phyloP scores from a whole-genome alignment of 495 filamentous ascomycete genomes.

The Astrothelium subdiscretum region DNA sequence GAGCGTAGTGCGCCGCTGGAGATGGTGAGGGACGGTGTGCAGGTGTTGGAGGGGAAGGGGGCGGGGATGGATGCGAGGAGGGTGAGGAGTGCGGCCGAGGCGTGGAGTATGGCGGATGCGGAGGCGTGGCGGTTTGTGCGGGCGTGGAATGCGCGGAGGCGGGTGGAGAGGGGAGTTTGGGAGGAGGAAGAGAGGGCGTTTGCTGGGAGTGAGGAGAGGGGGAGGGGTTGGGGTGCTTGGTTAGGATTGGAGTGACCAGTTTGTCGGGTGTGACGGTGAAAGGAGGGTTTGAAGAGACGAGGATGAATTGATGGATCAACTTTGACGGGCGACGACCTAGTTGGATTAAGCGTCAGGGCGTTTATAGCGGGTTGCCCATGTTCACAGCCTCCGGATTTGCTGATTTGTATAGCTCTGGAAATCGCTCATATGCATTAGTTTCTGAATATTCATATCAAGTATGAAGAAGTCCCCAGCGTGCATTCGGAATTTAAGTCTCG shows the following conservation, averaged over 20 bases:
- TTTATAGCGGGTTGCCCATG: background rate
- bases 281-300: background rate
- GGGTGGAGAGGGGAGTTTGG: constrained; percentile 54
- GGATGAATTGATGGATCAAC: background rate
- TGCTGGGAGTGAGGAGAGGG: constrained; percentile 28
- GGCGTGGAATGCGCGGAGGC: constrained; percentile 51
- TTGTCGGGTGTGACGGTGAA: background rate
- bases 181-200: constrained; percentile 58
- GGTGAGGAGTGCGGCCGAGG: constrained; percentile 58
- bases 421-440: too few species aligned
- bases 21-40: constrained; percentile 28
- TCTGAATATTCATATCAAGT: too few species aligned
- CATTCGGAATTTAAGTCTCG: too few species aligned
- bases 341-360: background rate
- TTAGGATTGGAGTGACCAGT: background rate
- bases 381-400: too few species aligned
- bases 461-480: too few species aligned
- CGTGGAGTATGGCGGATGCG: constrained; percentile 87
- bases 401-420: too few species aligned
- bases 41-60: constrained; percentile 20
- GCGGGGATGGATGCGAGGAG: constrained; percentile 28
- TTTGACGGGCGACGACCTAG: background rate
- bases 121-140: constrained; percentile 88
- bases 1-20: constrained; percentile 27
- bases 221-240: background rate